A percentile compares a stretch with the other conserved stretches of the same genome.
Conservation (phyloP, 2,329 filamentous ascomycete species). For the Cercospora beticola region DNA sequence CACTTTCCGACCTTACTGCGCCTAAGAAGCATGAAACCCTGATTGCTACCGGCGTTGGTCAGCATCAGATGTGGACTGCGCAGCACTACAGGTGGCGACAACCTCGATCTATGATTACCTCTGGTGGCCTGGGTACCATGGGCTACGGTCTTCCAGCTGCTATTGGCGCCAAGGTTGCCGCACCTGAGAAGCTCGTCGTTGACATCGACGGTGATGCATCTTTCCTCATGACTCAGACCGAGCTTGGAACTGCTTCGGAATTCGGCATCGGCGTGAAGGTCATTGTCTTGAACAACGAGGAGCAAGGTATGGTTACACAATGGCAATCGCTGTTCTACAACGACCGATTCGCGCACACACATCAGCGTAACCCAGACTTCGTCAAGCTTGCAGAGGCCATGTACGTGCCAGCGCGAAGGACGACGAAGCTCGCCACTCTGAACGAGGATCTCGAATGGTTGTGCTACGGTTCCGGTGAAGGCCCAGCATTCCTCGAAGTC, state of each 20-base stretch:
- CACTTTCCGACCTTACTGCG: conserved; percentile 79
- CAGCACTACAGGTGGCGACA: conserved; percentile 95
- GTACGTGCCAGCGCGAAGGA: conserved; percentile 73
- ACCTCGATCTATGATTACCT: conserved; percentile 92
- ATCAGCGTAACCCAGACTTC: conserved; percentile 94
- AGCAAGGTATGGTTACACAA: conserved; percentile 98
- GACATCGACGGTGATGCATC: conserved; percentile 99
- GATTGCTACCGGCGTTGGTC: conserved; percentile 91
- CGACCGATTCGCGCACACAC: conserved; percentile 87
- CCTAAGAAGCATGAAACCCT: conserved; percentile 79
- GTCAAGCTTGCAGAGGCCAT: conserved; percentile 90
- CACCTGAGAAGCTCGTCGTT: conserved; percentile 78
- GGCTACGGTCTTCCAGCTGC: conserved; percentile 91
- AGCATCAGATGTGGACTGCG: conserved; percentile 98
- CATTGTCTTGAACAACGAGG: conserved; percentile 92
- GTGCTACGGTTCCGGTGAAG: conserved; percentile 69
- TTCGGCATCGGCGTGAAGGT: conserved; percentile 97
- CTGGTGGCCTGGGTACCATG: conserved; percentile 94
- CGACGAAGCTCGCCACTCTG: conserved; percentile 73
- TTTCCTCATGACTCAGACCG: conserved; percentile 97
- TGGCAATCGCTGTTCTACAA: conserved; percentile 99
- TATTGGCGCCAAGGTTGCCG: conserved; percentile 89
- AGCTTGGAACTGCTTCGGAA: conserved; percentile 87
- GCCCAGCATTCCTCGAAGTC: conserved; percentile 90
- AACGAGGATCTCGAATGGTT: conserved; percentile 81